Conservation (phyloP, 73 alveolate species). For the Paramecium caudatum region DNA sequence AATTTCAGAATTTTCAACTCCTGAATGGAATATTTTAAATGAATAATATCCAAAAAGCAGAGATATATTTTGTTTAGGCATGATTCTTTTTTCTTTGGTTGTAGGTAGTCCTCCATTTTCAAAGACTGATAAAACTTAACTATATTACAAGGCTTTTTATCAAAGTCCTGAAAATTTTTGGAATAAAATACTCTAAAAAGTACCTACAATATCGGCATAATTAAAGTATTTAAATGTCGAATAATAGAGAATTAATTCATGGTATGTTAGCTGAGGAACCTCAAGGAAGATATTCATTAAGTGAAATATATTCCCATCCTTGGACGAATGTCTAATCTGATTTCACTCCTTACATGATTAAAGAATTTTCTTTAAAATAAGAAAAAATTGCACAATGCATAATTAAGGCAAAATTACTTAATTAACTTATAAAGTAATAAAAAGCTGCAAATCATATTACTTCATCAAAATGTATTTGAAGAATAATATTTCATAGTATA, state of each 20-base stretch:
- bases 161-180: neutral
- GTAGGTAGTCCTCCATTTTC: constrained; percentile 3
- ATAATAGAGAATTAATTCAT: neutral
- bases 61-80: neutral
- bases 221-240: too few relatives aligned
- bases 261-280: constrained; percentile 4
- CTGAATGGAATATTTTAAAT: neutral
- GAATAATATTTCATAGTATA: neutral
- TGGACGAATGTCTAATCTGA: neutral
- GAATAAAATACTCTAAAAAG: neutral
- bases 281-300: neutral
- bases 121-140: neutral
- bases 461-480: too few relatives aligned
- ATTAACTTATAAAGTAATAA: too few relatives aligned
- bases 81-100: neutral
- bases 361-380: neutral
- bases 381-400: neutral
- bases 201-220: too few relatives aligned
- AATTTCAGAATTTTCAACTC: neutral
- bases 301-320: constrained; percentile 22
- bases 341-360: neutral
- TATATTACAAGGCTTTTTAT: neutral
- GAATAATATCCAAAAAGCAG: neutral
- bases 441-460: too few relatives aligned
- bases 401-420: too few relatives aligned